Evolutionary conservation across 768 basidiomycete species (phyloP).

Genomic region (Termitomyces titanicus): DNA sequence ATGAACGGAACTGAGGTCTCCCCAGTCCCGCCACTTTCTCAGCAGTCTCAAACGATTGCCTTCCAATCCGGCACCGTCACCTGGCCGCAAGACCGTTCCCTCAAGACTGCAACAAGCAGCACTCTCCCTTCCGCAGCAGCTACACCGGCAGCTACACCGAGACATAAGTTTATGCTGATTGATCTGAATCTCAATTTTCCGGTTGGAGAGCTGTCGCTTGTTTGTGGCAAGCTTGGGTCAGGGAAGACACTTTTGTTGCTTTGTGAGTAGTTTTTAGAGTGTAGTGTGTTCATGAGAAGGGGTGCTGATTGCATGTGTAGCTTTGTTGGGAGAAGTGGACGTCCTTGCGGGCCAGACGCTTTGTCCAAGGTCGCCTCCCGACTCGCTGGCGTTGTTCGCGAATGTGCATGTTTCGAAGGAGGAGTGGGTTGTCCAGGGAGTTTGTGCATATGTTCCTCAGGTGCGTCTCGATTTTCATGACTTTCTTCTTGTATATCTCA

Average conservation of each 20-base stretch:
- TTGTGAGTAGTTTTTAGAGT: slow-evolving; percentile 28
- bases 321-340: slow-evolving; percentile 87
- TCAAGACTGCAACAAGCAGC: slow-evolving; percentile 26
- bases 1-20: slow-evolving; percentile 71
- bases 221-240: slow-evolving; percentile 87
- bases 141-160: slow-evolving; percentile 79
- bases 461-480: slow-evolving; percentile 26
- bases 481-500: neutral
- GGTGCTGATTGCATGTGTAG: slow-evolving; percentile 28
- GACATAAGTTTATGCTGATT: slow-evolving; percentile 74
- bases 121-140: slow-evolving; percentile 51
- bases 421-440: slow-evolving; percentile 73
- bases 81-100: slow-evolving; percentile 79
- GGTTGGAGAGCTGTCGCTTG: slow-evolving; percentile 69
- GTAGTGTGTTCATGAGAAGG: neutral
- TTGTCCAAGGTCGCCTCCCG: slow-evolving; percentile 83
- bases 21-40: slow-evolving; percentile 51
- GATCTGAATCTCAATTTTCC: slow-evolving; percentile 81
- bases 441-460: slow-evolving; percentile 88
- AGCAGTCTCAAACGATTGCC: slow-evolving; percentile 59
- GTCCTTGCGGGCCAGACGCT: slow-evolving; percentile 75
- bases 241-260: slow-evolving; percentile 87
- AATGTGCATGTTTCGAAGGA: slow-evolving; percentile 39
- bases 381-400: slow-evolving; percentile 63
- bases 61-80: slow-evolving; percentile 86